A percentile compares a stretch with the other conserved stretches of the same genome.
Conservation (phyloP, 768 basidiomycete genomes). For the Pluteus cervinus region DNA sequence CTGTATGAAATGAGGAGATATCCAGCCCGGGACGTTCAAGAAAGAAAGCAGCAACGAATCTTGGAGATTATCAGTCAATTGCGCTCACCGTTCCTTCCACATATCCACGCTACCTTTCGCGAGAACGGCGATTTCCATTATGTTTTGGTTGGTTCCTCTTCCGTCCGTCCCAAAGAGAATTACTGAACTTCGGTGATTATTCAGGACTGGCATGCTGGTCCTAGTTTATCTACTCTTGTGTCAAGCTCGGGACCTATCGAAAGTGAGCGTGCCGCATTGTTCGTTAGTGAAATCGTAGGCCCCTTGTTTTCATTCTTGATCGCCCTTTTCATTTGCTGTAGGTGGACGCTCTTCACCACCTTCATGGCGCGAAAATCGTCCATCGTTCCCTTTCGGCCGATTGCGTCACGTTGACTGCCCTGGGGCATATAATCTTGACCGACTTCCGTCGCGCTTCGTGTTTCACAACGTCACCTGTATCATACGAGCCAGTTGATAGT, state of each 20-base stretch:
- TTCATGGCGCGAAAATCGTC: conserved; percentile 41
- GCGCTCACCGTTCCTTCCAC: conserved; percentile 30
- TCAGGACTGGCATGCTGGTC: conserved; percentile 3
- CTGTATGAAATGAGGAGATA: conserved; percentile 25
- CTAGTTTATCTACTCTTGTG: conserved; percentile 28
- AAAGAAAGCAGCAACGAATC: conserved; percentile 26
- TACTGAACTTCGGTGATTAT: conserved; percentile 9
- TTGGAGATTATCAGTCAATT: conserved; percentile 28
- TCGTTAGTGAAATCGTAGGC: too few species aligned
- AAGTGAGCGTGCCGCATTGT: too few species aligned
- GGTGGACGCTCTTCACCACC: conserved; percentile 34
- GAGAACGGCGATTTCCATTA: conserved; percentile 31
- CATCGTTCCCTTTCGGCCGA: conserved; percentile 41
- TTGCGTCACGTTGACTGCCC: conserved; percentile 33
- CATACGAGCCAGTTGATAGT: conserved; percentile 6
- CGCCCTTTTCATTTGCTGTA: too few species aligned
- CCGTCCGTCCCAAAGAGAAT: conserved; percentile 11
- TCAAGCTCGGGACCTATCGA: too few species aligned
- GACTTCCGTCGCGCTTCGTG: conserved; percentile 24
- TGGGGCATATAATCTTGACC: conserved; percentile 41
- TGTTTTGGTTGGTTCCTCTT: conserved; percentile 28
- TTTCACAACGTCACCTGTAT: conserved; percentile 15
- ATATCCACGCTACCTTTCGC: conserved; percentile 34
- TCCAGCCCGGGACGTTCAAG: conserved; percentile 8
- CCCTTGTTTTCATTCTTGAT: too few species aligned